Evolutionary conservation across 208 protist genomes (phyloP).

Genomic region (Polymyxa betae): DNA sequence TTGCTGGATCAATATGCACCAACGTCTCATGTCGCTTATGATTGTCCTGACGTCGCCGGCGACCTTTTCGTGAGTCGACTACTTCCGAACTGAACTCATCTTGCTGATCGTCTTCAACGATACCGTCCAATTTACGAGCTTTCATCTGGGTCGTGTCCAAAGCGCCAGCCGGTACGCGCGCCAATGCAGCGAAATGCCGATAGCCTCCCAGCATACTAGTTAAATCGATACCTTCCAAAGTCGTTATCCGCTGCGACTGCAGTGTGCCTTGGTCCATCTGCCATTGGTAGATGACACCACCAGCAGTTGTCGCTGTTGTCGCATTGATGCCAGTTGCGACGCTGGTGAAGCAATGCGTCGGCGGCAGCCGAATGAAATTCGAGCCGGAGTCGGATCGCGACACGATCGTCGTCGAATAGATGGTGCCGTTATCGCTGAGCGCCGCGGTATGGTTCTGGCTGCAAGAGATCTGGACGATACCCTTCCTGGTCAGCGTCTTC

Average conservation of each 20-base stretch:
- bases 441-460: conserved; percentile 27
- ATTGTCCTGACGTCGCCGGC: neutral
- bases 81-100: neutral
- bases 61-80: neutral
- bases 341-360: conserved; percentile 26
- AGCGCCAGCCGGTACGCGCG: neutral
- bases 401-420: conserved; percentile 20
- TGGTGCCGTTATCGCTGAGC: conserved; percentile 41
- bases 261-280: neutral
- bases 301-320: neutral
- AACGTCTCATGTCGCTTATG: neutral
- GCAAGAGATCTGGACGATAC: neutral
- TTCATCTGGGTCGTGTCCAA: neutral
- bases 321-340: neutral
- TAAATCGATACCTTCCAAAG: conserved; percentile 25
- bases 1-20: neutral
- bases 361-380: neutral
- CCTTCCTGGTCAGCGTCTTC: neutral
- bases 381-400: neutral
- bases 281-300: conserved; percentile 2
- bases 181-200: neutral
- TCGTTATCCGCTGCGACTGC: neutral
- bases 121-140: neutral
- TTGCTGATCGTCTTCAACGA: neutral
- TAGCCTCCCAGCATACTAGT: neutral